Percentiles rank a stretch among this genome's conserved stretches.
These are phyloP conservation scores for Penicillium fimorum DNA, from an alignment of 495 filamentous ascomycete species.

Conservation along the genomic window DNA sequence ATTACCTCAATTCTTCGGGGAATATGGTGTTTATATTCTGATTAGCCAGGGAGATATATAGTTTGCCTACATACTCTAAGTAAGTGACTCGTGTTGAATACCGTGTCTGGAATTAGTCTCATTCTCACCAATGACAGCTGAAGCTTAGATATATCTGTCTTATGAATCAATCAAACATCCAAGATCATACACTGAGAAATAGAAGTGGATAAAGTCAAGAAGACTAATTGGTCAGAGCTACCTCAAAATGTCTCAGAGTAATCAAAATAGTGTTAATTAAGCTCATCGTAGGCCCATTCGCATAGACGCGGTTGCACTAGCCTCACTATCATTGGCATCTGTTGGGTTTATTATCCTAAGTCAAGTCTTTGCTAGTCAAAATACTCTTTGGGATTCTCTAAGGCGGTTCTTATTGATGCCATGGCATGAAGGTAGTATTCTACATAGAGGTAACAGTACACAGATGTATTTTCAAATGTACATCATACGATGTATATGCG, in stretches of 20 bases:
- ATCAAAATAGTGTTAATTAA: background rate
- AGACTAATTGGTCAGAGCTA: background rate
- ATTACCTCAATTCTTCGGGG: background rate
- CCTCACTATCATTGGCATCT: background rate
- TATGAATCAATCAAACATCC: background rate
- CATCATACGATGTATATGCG: background rate
- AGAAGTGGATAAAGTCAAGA: background rate
- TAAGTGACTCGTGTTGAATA: background rate
- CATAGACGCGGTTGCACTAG: background rate
- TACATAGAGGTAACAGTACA: background rate
- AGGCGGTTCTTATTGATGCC: too few relatives aligned
- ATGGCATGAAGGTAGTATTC: background rate
- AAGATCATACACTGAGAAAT: background rate
- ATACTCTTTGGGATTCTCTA: background rate
- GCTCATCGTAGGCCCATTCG: background rate
- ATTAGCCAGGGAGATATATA: background rate
- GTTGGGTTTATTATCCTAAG: background rate
- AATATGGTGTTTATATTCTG: background rate
- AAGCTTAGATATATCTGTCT: background rate
- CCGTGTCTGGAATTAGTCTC: background rate
- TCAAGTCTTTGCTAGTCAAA: background rate
- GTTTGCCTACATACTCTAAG: background rate
- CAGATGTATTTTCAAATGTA: background rate
- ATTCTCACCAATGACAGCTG: background rate
- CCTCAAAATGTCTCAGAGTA: background rate